phyloP scores from a whole-genome alignment of 352 stramenopile genomes.

The Peronospora farinosa region DNA sequence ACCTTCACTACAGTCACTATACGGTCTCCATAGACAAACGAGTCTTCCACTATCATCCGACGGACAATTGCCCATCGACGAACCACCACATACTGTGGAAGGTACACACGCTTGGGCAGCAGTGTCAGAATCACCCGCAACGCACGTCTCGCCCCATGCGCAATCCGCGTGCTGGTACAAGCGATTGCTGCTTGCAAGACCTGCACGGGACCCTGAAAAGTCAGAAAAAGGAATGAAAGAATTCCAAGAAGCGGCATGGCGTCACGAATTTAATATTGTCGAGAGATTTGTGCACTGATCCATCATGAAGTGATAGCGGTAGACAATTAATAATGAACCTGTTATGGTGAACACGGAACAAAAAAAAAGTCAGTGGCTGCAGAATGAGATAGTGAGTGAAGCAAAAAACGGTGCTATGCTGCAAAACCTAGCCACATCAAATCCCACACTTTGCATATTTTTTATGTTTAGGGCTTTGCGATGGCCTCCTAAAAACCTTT shows the following conservation, averaged over 20 bases:
- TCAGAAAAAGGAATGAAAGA: constrained; percentile 10
- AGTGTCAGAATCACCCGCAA: constrained; percentile 56
- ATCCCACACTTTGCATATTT: constrained; percentile 6
- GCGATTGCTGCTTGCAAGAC: constrained; percentile 29
- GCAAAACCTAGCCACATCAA: constrained; percentile 23
- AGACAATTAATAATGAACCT: constrained; percentile 2
- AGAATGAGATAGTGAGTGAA: constrained; percentile 12
- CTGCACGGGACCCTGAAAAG: constrained; percentile 9
- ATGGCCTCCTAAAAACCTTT: no score
- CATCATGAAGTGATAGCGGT: neutral
- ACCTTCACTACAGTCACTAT: constrained; percentile 19
- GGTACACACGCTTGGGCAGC: constrained; percentile 67
- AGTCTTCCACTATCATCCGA: constrained; percentile 58
- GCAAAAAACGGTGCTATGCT: constrained; percentile 12
- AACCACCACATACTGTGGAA: constrained; percentile 47
- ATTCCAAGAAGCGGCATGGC: constrained; percentile 17
- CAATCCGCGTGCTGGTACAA: constrained; percentile 69
- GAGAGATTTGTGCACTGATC: constrained; percentile 18
- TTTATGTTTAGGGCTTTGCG: no score
- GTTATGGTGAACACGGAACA: constrained; percentile 14
- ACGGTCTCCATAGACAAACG: constrained; percentile 51
- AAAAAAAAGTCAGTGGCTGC: constrained; percentile 14
- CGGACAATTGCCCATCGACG: constrained; percentile 50
- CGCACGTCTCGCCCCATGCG: constrained; percentile 52
- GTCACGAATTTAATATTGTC: constrained; percentile 8